Base-by-base conservation (phyloP, 306 rosid genomes). In the Comarum palustre region DNA sequence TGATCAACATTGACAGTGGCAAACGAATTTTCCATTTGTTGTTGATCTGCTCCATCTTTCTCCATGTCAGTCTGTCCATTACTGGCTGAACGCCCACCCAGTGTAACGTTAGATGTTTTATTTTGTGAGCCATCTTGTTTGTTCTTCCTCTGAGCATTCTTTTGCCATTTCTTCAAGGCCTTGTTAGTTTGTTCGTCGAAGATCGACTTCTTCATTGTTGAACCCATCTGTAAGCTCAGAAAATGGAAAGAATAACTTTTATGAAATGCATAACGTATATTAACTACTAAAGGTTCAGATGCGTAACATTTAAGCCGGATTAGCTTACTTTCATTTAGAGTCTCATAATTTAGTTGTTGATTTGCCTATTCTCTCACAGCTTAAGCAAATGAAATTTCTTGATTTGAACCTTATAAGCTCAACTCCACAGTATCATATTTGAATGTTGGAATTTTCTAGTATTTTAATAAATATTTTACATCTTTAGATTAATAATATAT, bases 121-220 rank as follows among this genome's bases (percentile, higher is more conserved):
- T 59, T 72, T 16, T 59, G 20, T 4, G 65, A 29, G 43, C 73
- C 80, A 42, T 68, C 82, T 0, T 83, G 79, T 8, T 5, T 48
- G 69, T 78, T 83, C 88, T 82, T 93, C 83, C 84, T 86, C 8
- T 84, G 74, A 29, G 97, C 99, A 39, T 90, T 89, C 75, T 81
- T 82, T 45, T 85, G 99, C 99, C 99, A 94, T 39, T 76, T 57
- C 76, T 80, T 85, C 55, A 94, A 55, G 0, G 99, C 99, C 80
- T 79, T 91, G 16, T 97, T 89, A 51, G 99, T 94, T 83, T 94
- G 96, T 0, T 94, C 97, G 24, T 94, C 99, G 47, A 94, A 94
- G 61, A 94, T 91, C 14, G 99, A 91, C 86, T 78, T 81, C 88
- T 94, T 94, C 99, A 94, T 94, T 0, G 93, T 94, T 0, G 99